These are phyloP conservation scores for Aeschynomene evenia DNA, from an alignment of 306 rosid species.

Conservation along the genomic window DNA sequence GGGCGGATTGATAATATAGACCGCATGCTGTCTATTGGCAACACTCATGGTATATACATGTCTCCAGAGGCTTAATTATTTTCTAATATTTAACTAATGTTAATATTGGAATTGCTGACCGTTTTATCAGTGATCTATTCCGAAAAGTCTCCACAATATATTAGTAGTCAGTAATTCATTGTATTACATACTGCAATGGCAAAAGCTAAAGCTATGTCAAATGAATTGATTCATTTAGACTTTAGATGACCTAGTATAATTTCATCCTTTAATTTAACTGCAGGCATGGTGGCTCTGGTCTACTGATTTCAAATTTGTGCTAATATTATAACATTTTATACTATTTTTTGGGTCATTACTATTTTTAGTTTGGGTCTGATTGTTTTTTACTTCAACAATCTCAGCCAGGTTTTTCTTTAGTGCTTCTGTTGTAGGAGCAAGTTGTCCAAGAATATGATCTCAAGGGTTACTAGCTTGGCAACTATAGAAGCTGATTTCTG, in stretches of 20 bases:
- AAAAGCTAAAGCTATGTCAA: slow-evolving; percentile 19
- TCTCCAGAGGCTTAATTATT: slow-evolving; percentile 27
- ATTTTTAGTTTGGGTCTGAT: background rate
- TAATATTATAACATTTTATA: background rate
- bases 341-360: background rate
- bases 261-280: background rate
- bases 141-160: background rate
- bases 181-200: slow-evolving; percentile 5
- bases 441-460: slow-evolving; percentile 3
- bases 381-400: slow-evolving; percentile 9
- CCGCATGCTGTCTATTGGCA: slow-evolving; percentile 49
- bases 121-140: background rate
- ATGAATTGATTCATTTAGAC: background rate
- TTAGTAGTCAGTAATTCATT: slow-evolving; percentile 9
- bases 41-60: slow-evolving; percentile 42
- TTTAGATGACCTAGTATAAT: background rate
- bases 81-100: slow-evolving; percentile 3
- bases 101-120: background rate
- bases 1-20: slow-evolving; percentile 77
- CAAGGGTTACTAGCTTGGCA: background rate
- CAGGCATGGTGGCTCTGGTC: background rate
- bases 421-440: slow-evolving; percentile 18
- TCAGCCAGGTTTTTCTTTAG: background rate
- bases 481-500: background rate
- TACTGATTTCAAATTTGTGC: slow-evolving; percentile 17